Conservation (phyloP, 176 grass and related monocot genomes). For the Eragrostis curvula region DNA sequence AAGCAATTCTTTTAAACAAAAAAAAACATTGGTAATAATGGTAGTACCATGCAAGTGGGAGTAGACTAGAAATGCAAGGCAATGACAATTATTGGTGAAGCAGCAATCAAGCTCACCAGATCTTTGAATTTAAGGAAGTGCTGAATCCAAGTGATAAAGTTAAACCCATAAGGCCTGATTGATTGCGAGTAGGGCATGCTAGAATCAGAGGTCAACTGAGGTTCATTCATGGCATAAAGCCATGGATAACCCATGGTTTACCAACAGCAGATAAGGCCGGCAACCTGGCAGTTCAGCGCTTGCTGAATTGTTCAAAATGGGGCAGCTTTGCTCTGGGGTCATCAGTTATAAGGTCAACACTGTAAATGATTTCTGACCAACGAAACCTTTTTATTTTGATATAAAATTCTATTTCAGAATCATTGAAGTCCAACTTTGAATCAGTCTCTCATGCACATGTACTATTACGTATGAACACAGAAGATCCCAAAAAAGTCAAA, state of each 20-base stretch:
- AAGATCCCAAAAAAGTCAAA: slow-evolving; percentile 42
- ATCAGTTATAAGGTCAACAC: slow-evolving; percentile 39
- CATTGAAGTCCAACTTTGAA: slow-evolving; percentile 46
- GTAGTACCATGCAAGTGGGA: slow-evolving; percentile 26
- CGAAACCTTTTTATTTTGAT: slow-evolving; percentile 12
- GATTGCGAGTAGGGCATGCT: slow-evolving; percentile 21
- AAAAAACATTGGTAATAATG: background rate
- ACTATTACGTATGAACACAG: background rate
- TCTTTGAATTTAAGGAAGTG: slow-evolving; percentile 16
- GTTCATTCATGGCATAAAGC: slow-evolving; percentile 46
- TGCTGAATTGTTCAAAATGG: slow-evolving; percentile 33
- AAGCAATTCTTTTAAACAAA: background rate
- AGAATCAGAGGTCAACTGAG: slow-evolving; percentile 44
- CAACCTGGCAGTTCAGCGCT: slow-evolving; percentile 16
- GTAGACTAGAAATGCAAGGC: slow-evolving; percentile 19
- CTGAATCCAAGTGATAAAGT: slow-evolving; percentile 32
- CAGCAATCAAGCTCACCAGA: slow-evolving; percentile 20
- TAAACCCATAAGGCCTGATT: slow-evolving; percentile 4
- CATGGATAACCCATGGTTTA: slow-evolving; percentile 19
- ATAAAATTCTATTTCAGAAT: slow-evolving; percentile 6
- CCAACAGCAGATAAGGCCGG: slow-evolving; percentile 21
- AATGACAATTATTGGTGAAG: slow-evolving; percentile 43
- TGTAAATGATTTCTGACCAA: slow-evolving; percentile 45
- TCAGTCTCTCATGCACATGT: slow-evolving; percentile 34
- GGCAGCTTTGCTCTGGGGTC: background rate